Percentiles rank a stretch among this genome's conserved stretches.
Conservation (phyloP, 1,284 basidiomycete species). For the Cryptococcus sp. region DNA sequence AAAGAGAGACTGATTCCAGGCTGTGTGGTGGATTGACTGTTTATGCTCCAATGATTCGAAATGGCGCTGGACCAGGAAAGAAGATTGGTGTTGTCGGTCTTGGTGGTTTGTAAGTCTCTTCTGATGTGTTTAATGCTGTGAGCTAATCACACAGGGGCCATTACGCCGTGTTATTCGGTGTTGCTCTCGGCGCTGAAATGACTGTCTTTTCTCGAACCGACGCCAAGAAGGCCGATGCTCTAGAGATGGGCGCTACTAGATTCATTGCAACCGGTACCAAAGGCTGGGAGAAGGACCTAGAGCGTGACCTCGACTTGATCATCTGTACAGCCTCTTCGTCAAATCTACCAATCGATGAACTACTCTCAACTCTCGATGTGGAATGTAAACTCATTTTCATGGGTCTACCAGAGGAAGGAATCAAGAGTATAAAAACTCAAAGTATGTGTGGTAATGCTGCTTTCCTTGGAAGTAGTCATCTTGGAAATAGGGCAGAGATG, state of each 20-base stretch:
- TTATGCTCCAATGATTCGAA: conserved; percentile 60
- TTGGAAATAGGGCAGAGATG: conserved; percentile 60
- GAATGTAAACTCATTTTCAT: conserved; percentile 56
- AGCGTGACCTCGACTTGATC: conserved; percentile 58
- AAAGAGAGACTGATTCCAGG: conserved; percentile 24
- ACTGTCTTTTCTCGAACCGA: conserved; percentile 63
- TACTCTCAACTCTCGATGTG: conserved; percentile 53
- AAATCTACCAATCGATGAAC: conserved; percentile 47
- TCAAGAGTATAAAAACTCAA: conserved; percentile 18
- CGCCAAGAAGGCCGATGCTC: conserved; percentile 59
- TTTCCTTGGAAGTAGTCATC: conserved; percentile 48
- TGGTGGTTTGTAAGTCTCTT: conserved; percentile 51
- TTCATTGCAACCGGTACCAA: conserved; percentile 51
- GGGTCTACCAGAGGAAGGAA: conserved; percentile 45
- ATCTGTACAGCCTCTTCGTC: conserved; percentile 53
- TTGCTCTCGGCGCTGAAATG: conserved; percentile 59
- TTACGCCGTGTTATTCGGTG: conserved; percentile 58
- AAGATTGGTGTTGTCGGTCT: conserved; percentile 64
- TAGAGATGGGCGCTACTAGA: conserved; percentile 58
- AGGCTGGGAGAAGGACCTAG: conserved; percentile 50
- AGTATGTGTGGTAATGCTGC: conserved; percentile 19
- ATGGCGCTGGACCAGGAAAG: conserved; percentile 63
- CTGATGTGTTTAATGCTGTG: neutral
- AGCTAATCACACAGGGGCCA: conserved; percentile 43
- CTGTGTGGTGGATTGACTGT: conserved; percentile 64